A percentile compares a stretch with the other conserved stretches of the same genome.
phyloP scores from a whole-genome alignment of 2,329 filamentous ascomycete species.

The Microsporum canis region DNA sequence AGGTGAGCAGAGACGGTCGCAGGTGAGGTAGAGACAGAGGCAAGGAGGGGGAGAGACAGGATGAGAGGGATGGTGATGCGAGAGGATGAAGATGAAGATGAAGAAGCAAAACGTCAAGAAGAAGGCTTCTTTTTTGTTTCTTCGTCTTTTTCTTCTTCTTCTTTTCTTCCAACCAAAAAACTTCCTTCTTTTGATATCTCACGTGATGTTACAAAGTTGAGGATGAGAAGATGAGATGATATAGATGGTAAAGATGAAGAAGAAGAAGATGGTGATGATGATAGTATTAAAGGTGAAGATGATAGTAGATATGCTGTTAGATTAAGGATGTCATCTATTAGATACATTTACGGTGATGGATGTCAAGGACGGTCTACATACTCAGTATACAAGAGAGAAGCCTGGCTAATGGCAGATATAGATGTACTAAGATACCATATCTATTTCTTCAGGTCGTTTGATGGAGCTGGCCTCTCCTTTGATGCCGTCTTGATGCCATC shows the following conservation, averaged over 20 bases:
- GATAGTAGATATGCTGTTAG: too few relatives aligned
- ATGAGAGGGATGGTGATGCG: neutral
- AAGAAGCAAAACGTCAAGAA: neutral
- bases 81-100: neutral
- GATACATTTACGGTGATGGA: too few relatives aligned
- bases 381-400: too few relatives aligned
- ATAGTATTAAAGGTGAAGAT: too few relatives aligned
- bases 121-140: neutral
- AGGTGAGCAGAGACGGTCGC: neutral
- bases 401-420: neutral
- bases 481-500: neutral
- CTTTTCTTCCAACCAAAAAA: neutral
- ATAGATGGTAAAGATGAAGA: neutral
- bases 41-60: neutral
- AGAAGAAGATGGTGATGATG: neutral
- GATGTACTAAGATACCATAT: neutral
- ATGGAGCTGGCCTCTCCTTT: neutral
- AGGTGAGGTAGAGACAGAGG: neutral
- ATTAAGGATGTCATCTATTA: too few relatives aligned
- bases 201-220: neutral
- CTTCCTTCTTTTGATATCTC: neutral
- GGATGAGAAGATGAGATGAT: neutral
- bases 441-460: neutral
- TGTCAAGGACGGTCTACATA: too few relatives aligned
- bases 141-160: neutral